A percentile compares a stretch with the other conserved stretches of the same genome.
These are phyloP conservation scores for Glarea lozoyensis DNA, from an alignment of 495 filamentous ascomycete species.

Conservation along the genomic window DNA sequence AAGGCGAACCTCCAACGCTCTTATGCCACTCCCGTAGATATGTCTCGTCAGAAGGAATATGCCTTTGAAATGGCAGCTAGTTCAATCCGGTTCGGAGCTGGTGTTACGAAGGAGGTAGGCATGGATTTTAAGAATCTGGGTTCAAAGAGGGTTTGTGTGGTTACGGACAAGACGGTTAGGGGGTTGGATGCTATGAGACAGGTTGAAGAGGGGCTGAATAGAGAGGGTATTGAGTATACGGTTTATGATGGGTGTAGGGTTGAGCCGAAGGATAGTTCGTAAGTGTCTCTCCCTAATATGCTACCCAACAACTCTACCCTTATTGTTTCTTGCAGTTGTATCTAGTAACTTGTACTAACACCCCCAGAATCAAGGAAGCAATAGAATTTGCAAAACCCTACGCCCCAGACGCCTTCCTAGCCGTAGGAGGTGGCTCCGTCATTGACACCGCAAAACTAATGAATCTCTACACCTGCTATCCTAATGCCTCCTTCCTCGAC, in stretches of 20 bases:
- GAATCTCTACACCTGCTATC: constrained; percentile 88
- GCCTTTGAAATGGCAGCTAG: constrained; percentile 98
- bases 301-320: neutral
- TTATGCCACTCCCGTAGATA: constrained; percentile 65
- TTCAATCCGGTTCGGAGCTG: constrained; percentile 86
- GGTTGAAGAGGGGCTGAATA: constrained; percentile 64
- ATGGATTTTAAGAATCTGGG: constrained; percentile 96
- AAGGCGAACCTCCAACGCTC: constrained; percentile 44
- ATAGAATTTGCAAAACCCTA: constrained; percentile 76
- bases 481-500: constrained; percentile 85
- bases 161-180: constrained; percentile 75
- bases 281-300: constrained; percentile 23
- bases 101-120: constrained; percentile 93
- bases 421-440: constrained; percentile 80
- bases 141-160: constrained; percentile 75
- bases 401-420: constrained; percentile 78
- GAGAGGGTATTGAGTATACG: constrained; percentile 69
- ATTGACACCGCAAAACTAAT: constrained; percentile 98
- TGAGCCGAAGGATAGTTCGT: constrained; percentile 92
- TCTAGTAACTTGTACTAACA: neutral
- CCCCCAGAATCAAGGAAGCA: constrained; percentile 77
- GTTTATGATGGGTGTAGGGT: constrained; percentile 70
- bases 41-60: constrained; percentile 77
- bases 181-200: constrained; percentile 79
- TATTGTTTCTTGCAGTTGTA: no score